These are phyloP conservation scores for Rhynchosporium agropyri DNA, from an alignment of 2,329 filamentous ascomycete species.

Conservation along the genomic window DNA sequence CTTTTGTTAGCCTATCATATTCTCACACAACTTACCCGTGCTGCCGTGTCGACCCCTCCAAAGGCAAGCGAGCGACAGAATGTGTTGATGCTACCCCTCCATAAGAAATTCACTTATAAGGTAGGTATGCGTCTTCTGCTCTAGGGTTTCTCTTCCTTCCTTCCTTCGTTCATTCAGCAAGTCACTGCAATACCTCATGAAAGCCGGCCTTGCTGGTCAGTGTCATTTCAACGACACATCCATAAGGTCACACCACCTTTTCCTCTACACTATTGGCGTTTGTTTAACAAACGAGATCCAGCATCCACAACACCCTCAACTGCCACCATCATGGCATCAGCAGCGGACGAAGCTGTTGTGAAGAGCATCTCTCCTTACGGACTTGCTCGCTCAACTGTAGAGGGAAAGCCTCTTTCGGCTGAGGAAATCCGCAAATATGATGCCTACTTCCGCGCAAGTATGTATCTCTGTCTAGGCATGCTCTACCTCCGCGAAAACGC, in stretches of 20 bases:
- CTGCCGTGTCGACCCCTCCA: slow-evolving; percentile 25
- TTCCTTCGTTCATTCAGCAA: slow-evolving; percentile 18
- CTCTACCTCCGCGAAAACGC: slow-evolving; percentile 77
- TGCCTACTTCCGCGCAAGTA: slow-evolving; percentile 72
- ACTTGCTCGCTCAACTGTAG: slow-evolving; percentile 64
- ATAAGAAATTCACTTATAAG: slow-evolving; percentile 24
- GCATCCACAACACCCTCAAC: slow-evolving; percentile 11
- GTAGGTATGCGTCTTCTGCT: slow-evolving; percentile 18
- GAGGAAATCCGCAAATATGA: slow-evolving; percentile 71
- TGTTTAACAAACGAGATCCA: slow-evolving; percentile 7
- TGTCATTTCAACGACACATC: slow-evolving; percentile 14
- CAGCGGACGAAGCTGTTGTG: slow-evolving; percentile 44
- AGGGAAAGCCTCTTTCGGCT: slow-evolving; percentile 61
- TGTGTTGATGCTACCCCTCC: slow-evolving; percentile 16
- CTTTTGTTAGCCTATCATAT: slow-evolving; percentile 20
- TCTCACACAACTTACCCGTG: slow-evolving; percentile 22
- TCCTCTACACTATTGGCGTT: slow-evolving; percentile 5
- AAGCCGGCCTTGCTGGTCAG: slow-evolving; percentile 4
- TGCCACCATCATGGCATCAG: slow-evolving; percentile 31
- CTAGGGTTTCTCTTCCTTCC: slow-evolving; percentile 1
- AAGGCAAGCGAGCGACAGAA: background rate
- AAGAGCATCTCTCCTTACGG: slow-evolving; percentile 67
- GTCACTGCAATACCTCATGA: slow-evolving; percentile 17
- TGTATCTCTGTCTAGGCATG: slow-evolving; percentile 79
- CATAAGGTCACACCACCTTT: slow-evolving; percentile 2